phyloP scores from a whole-genome alignment of 169 alveolate species.

The Cryptosporidium xiaoi region DNA sequence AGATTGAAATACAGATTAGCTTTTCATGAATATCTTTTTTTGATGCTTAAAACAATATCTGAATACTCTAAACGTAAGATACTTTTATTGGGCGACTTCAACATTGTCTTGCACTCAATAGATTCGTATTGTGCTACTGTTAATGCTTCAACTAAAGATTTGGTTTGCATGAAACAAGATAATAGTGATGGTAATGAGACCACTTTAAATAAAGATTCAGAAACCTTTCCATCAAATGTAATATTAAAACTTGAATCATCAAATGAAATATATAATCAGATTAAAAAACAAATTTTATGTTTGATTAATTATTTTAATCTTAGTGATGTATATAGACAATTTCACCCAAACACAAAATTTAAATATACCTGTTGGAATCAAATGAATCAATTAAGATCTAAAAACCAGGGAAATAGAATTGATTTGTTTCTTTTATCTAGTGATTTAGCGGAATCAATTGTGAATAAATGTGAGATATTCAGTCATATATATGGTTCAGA shows the following conservation, averaged over 20 bases:
- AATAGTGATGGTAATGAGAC: not conserved
- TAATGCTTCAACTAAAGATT: not conserved
- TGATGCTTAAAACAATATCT: not conserved
- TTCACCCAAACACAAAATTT: conserved; percentile 5
- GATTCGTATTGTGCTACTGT: conserved; percentile 12
- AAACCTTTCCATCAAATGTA: not conserved
- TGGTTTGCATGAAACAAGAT: too few relatives aligned
- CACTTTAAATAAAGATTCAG: too few relatives aligned
- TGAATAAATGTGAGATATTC: conserved; percentile 16
- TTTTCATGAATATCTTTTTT: conserved; percentile 15
- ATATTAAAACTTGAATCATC: not conserved
- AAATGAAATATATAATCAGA: not conserved
- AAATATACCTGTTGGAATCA: conserved; percentile 68
- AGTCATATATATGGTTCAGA: conserved; percentile 54
- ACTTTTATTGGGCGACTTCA: conserved; percentile 42
- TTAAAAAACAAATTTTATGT: not conserved
- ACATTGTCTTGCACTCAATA: conserved; percentile 6
- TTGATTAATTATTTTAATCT: conserved; percentile 11
- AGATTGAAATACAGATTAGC: conserved; percentile 44
- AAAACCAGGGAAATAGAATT: conserved; percentile 50
- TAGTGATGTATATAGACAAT: conserved; percentile 22
- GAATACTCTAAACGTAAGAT: conserved; percentile 1
- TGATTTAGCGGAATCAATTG: not conserved
- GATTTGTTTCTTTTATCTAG: conserved; percentile 45
- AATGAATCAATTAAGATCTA: conserved; percentile 28